A percentile compares a stretch with the other conserved stretches of the same genome.
Conservation (phyloP, 148 eudicot genomes). For the Camellia lanceoleosa region DNA sequence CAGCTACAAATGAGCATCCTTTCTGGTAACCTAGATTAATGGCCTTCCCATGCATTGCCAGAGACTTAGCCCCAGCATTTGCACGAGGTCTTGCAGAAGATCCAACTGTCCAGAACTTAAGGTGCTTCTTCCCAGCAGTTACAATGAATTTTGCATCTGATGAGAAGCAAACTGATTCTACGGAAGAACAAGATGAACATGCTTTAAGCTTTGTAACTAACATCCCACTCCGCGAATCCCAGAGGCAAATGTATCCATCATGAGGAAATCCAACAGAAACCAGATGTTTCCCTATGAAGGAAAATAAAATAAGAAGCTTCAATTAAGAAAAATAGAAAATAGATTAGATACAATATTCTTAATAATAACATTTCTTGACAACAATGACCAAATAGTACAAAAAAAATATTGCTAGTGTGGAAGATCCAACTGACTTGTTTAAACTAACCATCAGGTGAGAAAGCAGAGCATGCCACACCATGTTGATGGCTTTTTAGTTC, state of each 20-base stretch:
- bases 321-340: neutral
- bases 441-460: constrained; percentile 61
- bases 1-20: constrained; percentile 46
- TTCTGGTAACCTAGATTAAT: constrained; percentile 30
- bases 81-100: constrained; percentile 29
- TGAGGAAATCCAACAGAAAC: constrained; percentile 50
- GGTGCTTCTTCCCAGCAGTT: constrained; percentile 49
- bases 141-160: constrained; percentile 43
- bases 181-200: constrained; percentile 38
- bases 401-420: neutral
- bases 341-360: neutral
- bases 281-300: constrained; percentile 36
- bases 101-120: constrained; percentile 46
- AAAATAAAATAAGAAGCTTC: neutral
- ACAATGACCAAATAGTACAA: neutral
- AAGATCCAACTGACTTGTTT: constrained; percentile 21
- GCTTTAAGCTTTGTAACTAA: constrained; percentile 44
- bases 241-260: constrained; percentile 55
- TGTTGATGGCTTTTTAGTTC: constrained; percentile 54
- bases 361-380: neutral
- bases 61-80: constrained; percentile 31
- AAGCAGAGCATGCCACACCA: constrained; percentile 50
- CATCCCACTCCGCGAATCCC: constrained; percentile 47
- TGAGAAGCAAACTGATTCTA: constrained; percentile 46
- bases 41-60: constrained; percentile 33